These are phyloP conservation scores for Pharus latifolius DNA, from an alignment of 176 grass and related monocot species.

Conservation along the genomic window DNA sequence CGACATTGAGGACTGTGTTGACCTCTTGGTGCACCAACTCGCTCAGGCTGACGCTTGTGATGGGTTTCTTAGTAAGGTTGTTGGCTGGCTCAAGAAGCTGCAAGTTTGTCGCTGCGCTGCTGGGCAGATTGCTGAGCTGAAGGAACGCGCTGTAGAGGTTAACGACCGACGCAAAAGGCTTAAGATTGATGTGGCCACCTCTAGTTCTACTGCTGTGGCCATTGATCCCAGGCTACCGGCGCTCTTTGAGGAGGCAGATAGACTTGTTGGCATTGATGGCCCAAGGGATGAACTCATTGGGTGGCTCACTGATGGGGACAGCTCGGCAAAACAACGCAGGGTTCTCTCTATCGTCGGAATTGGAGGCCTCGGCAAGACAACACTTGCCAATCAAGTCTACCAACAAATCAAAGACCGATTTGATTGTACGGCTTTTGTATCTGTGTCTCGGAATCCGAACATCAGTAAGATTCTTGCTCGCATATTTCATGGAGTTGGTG, in stretches of 20 bases:
- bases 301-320: not conserved
- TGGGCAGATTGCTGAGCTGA: not conserved
- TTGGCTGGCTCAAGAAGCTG: not conserved
- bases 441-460: not conserved
- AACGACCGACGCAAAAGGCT: slow-evolving; percentile 3
- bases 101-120: not conserved
- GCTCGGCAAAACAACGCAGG: not conserved
- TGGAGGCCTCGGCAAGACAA: slow-evolving; percentile 31
- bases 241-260: slow-evolving; percentile 8
- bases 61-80: not conserved
- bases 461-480: not conserved
- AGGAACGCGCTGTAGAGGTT: not conserved
- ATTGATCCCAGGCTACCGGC: slow-evolving; percentile 18
- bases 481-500: not conserved
- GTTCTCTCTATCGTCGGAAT: slow-evolving; percentile 19
- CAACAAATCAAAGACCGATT: slow-evolving; percentile 5
- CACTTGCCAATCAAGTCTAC: slow-evolving; percentile 14
- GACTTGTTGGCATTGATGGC: slow-evolving; percentile 8
- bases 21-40: not conserved
- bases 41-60: not conserved
- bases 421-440: slow-evolving; percentile 3
- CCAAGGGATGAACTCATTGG: not conserved
- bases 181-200: not conserved
- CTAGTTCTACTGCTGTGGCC: not conserved
- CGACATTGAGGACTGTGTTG: slow-evolving; percentile 23